Percentiles rank a stretch among this genome's conserved stretches.
phyloP scores from a whole-genome alignment of 495 filamentous ascomycete genomes.

The Evernia prunastri region DNA sequence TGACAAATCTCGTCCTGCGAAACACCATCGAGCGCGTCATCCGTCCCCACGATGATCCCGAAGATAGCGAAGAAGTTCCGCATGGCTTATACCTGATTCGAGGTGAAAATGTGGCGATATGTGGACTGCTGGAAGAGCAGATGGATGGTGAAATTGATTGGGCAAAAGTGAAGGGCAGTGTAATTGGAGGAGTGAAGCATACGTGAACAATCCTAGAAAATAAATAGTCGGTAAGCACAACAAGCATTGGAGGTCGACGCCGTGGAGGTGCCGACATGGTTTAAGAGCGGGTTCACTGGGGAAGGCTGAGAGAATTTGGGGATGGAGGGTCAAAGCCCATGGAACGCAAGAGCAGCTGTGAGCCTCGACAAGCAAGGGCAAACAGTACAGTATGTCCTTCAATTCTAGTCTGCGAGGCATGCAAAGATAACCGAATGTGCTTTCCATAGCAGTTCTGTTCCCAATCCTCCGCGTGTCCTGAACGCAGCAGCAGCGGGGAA shows the following conservation, averaged over 20 bases:
- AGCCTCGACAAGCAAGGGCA: background rate
- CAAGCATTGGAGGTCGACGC: background rate
- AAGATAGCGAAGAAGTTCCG: constrained; percentile 70
- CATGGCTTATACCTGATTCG: constrained; percentile 88
- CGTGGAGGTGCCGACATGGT: background rate
- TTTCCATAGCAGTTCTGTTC: background rate
- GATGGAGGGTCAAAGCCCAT: background rate
- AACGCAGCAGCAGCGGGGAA: background rate
- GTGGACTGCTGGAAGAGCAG: constrained; percentile 82
- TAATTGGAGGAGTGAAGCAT: constrained; percentile 79
- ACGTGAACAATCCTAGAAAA: constrained; percentile 37
- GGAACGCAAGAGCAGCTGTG: background rate
- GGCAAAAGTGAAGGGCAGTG: constrained; percentile 77
- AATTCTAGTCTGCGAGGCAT: constrained; percentile 6
- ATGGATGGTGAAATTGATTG: constrained; percentile 86
- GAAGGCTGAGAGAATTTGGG: background rate
- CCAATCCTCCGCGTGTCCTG: background rate
- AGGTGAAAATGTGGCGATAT: constrained; percentile 90
- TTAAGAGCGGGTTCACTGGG: background rate
- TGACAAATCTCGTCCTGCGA: constrained; percentile 84
- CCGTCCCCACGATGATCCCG: constrained; percentile 69
- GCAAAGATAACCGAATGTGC: constrained; percentile 6
- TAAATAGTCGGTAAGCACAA: background rate
- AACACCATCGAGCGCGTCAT: constrained; percentile 87
- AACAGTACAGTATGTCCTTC: constrained; percentile 16